Evolutionary conservation across 495 filamentous ascomycete species (phyloP), one percentile per base, ranked within the genome.

Genomic region (Penicillium manginii): DNA sequence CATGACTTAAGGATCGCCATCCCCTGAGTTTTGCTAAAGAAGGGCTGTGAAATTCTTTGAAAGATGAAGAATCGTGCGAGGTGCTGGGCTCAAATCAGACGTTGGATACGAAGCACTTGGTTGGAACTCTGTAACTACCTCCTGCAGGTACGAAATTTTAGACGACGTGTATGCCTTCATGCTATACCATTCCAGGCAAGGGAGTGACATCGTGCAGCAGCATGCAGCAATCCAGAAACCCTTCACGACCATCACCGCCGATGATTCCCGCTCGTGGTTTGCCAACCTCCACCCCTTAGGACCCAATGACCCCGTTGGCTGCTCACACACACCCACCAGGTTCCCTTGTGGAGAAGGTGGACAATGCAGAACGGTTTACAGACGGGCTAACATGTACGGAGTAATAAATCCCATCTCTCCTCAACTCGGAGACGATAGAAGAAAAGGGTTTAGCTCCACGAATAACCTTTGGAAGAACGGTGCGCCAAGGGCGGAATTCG

Each of bases 1-100:
- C 50, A 55, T 61, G 61, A 59, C 49, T 61, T 61, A 55, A 37
- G 17, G 55, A 58, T 59, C 50, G 50, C 47, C 54, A 40, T 29
- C 52, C 26, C 40, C 45, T 47, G 45, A 47, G 21, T 47, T 11
- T 19, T 21, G 45, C 45, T 47, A 21, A 47, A 47, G 45, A 47
- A 29, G 42, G 9, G 9, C 42, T 45, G 42, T 11, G 6, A 43
- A 43, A 43, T 43, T n/a, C 40, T 43, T 43, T 47, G 45, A 26
- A 47, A 10, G 4, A 4, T 23, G 2, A 12, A 22, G 45, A 21
- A 12, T 22, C 15, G 35, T 37, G 35, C 35, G 35, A 37, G 35
- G 15, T 12, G 35, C 15, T 10, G 35, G 14, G 15, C 15, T 37
- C 35, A n/a, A 37, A 37, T 37, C 35, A 37, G 12, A 37, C 26